Percentiles rank a stretch among this genome's conserved stretches.
Evolutionary conservation across 352 stramenopile species (phyloP).

Genomic region (Phytopythium boreale): DNA sequence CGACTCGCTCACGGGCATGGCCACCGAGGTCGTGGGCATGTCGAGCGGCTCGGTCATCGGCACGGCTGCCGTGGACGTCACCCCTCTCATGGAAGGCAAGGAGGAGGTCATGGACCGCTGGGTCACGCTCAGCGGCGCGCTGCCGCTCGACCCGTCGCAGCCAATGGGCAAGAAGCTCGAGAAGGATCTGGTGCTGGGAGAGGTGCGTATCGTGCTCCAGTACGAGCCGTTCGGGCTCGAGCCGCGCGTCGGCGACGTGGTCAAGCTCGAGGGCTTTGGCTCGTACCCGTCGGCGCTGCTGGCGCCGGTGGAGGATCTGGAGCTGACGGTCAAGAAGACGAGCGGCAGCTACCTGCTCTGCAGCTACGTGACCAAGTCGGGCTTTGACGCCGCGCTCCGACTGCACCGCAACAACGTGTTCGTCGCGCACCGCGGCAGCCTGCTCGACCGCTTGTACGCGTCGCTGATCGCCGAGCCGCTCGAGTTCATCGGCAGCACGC

Average conservation of each 20-base stretch:
- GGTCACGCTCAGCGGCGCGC: conserved; percentile 61
- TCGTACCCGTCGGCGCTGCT: conserved; percentile 67
- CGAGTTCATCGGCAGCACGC: conserved; percentile 66
- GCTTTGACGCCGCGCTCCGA: conserved; percentile 56
- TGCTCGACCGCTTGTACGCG: conserved; percentile 71
- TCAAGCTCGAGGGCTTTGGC: conserved; percentile 79
- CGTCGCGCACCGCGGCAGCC: conserved; percentile 64
- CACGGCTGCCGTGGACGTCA: conserved; percentile 66
- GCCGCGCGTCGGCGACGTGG: conserved; percentile 59
- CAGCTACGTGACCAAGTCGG: conserved; percentile 59
- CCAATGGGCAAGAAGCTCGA: conserved; percentile 36
- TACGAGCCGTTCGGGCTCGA: conserved; percentile 82
- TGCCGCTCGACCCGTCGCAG: conserved; percentile 10
- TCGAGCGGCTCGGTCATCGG: conserved; percentile 73
- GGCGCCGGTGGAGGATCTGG: conserved; percentile 58
- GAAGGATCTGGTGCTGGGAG: conserved; percentile 53
- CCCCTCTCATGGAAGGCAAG: conserved; percentile 64
- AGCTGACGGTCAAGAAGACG: conserved; percentile 80
- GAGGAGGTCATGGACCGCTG: conserved; percentile 80
- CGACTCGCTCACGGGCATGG: conserved; percentile 70
- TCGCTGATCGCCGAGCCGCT: conserved; percentile 61
- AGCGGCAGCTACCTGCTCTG: conserved; percentile 79
- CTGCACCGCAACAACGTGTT: conserved; percentile 81
- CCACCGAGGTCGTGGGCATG: conserved; percentile 78
- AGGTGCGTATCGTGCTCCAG: conserved; percentile 75